Evolutionary conservation across 208 protist species (phyloP), one percentile per base, ranked within the genome.

Genomic region (Strigomonas galati): DNA sequence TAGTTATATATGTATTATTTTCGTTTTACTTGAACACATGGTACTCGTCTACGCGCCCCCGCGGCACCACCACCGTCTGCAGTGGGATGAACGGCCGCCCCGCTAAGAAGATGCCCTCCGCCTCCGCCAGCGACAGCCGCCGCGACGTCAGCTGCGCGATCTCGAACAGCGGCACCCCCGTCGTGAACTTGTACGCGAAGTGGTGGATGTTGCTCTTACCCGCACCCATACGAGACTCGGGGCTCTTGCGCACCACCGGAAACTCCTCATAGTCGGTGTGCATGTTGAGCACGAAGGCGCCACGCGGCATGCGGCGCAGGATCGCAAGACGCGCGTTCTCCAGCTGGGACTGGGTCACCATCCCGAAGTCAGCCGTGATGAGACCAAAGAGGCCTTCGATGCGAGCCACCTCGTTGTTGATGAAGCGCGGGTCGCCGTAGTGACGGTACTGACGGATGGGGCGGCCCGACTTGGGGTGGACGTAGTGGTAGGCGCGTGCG

Each of bases 261-360:
- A 94, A 96, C 76, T 96, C 87, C 67, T 96, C 87, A 65, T 91
- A 93, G 71, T 96, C 90, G 24, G 87, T 92, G 78, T 91, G 84
- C 85, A 96, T 92, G 19, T 76, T 85, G 24, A 96, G 82, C 56
- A 81, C 82, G 44, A 96, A 96, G 62, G 76, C 67, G 3, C 85
- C 85, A 71, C 87, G 85, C 7, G 90, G 90, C 67, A 96, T 80
- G 43, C 90, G 90, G 24, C 87, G 87, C 21, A 95, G 71, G 27
- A 95, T 93, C 9, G 86, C 90, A 23, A 95, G 76, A 43, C 90
- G 86, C 43, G 90, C 90, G 68, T 87, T 91, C 58, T 95, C 86
- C 61, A 95, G 62, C 76, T 95, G 90, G 37, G 90, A 92, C 69
- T 92, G 84, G 37, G 86, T 93, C 23, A 95, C 87, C 86, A 92